These are phyloP conservation scores for Lophiotrema nucula DNA, from an alignment of 495 filamentous ascomycete species.

Conservation along the genomic window DNA sequence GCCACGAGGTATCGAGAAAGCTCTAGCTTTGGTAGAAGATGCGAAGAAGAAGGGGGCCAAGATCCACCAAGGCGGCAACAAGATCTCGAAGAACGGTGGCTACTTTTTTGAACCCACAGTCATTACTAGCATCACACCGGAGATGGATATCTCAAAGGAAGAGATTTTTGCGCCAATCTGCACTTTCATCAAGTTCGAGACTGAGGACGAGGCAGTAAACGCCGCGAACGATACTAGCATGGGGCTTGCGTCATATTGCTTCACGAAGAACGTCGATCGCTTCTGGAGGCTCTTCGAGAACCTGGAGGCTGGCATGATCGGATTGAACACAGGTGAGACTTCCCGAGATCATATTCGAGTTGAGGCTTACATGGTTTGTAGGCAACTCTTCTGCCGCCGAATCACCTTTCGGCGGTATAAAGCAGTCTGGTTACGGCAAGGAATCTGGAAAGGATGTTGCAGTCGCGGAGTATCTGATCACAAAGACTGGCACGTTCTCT, in stretches of 20 bases:
- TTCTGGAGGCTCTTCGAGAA: slow-evolving; percentile 72
- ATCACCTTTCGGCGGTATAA: slow-evolving; percentile 71
- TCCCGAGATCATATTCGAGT: neutral
- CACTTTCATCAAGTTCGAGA: slow-evolving; percentile 67
- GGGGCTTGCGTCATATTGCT: slow-evolving; percentile 58
- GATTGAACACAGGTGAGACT: slow-evolving; percentile 59
- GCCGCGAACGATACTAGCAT: slow-evolving; percentile 62
- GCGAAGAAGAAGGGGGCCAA: slow-evolving; percentile 60
- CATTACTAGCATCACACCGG: slow-evolving; percentile 57
- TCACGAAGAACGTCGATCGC: slow-evolving; percentile 71
- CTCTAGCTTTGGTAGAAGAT: slow-evolving; percentile 60
- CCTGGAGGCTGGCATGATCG: slow-evolving; percentile 75
- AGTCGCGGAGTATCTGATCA: slow-evolving; percentile 67
- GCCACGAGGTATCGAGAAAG: slow-evolving; percentile 62
- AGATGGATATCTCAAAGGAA: slow-evolving; percentile 66
- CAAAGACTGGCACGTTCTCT: slow-evolving; percentile 68
- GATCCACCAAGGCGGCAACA: slow-evolving; percentile 58
- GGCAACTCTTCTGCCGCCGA: slow-evolving; percentile 60
- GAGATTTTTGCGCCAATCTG: slow-evolving; percentile 71
- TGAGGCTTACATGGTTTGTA: neutral
- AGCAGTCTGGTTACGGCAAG: slow-evolving; percentile 75
- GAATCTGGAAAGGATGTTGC: slow-evolving; percentile 69
- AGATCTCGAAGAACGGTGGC: slow-evolving; percentile 48
- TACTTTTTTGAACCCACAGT: slow-evolving; percentile 76
- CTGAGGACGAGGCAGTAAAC: slow-evolving; percentile 64